These are phyloP conservation scores for Cladosporium phlei DNA, from an alignment of 2,329 filamentous ascomycete species.

Conservation along the genomic window DNA sequence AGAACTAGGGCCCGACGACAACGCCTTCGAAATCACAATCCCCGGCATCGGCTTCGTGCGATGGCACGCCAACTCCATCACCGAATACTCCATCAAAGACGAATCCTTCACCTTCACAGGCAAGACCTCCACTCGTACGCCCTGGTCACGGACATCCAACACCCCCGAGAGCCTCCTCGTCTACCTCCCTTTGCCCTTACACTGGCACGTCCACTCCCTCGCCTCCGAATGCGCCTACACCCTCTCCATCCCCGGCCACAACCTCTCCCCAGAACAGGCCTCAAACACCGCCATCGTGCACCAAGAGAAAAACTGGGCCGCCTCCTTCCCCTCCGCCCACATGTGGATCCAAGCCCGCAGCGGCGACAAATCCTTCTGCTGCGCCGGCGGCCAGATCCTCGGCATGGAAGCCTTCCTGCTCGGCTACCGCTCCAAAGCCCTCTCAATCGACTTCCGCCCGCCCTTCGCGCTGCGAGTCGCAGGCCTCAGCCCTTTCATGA, in stretches of 20 bases:
- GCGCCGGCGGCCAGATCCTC: slow-evolving; percentile 37
- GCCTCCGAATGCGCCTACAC: slow-evolving; percentile 37
- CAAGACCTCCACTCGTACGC: slow-evolving; percentile 34
- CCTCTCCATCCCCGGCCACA: slow-evolving; percentile 34
- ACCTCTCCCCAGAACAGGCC: slow-evolving; percentile 23
- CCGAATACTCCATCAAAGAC: slow-evolving; percentile 33
- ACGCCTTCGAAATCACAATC: slow-evolving; percentile 39
- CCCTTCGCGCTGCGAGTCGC: slow-evolving; percentile 39
- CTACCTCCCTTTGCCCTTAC: slow-evolving; percentile 44
- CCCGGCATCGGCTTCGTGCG: slow-evolving; percentile 38
- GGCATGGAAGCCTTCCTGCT: slow-evolving; percentile 44
- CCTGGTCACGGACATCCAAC: slow-evolving; percentile 35
- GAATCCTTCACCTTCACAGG: slow-evolving; percentile 38
- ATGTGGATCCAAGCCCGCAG: slow-evolving; percentile 38
- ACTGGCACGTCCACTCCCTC: slow-evolving; percentile 49
- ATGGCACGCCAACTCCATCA: slow-evolving; percentile 33
- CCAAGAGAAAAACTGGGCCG: slow-evolving; percentile 50
- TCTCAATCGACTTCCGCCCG: slow-evolving; percentile 41
- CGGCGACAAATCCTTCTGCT: slow-evolving; percentile 28
- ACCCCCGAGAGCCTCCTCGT: slow-evolving; percentile 46
- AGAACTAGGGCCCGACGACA: slow-evolving; percentile 19
- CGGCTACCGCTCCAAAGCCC: slow-evolving; percentile 39
- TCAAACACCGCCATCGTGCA: slow-evolving; percentile 39
- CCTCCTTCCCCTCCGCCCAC: slow-evolving; percentile 42
- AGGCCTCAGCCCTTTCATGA: slow-evolving; percentile 40